Conservation (phyloP, 345 rosid genomes). For the Gossypium ekmanianum region DNA sequence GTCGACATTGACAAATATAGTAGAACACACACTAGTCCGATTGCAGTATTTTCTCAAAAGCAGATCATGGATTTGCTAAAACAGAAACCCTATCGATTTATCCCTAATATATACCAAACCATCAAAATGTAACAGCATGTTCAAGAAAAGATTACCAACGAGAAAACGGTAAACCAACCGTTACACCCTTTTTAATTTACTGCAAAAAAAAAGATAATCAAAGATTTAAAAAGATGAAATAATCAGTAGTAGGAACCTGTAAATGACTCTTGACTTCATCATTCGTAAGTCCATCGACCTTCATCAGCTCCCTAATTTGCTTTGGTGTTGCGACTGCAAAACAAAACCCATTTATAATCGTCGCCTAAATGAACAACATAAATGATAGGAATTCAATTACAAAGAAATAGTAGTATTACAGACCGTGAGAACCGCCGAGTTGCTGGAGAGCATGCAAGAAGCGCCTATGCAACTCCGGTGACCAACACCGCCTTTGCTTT, state of each 20-base stretch:
- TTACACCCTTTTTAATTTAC: not conserved
- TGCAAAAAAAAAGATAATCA: not conserved
- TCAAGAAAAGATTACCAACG: no score
- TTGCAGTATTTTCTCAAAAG: conserved; percentile 3
- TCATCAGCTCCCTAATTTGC: conserved; percentile 93
- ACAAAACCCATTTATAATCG: conserved; percentile 7
- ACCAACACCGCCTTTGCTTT: conserved; percentile 90
- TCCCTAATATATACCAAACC: not conserved
- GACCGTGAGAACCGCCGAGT: conserved; percentile 94
- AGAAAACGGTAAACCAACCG: no score
- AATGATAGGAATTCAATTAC: not conserved
- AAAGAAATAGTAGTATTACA: not conserved
- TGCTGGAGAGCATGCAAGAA: conserved; percentile 85
- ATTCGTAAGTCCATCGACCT: conserved; percentile 86
- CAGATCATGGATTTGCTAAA: not conserved
- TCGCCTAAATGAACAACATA: not conserved
- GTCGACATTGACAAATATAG: not conserved
- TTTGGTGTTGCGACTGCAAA: conserved; percentile 83
- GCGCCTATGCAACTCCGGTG: conserved; percentile 85
- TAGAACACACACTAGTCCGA: not conserved
- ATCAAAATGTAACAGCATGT: no score
- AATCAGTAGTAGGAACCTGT: conserved; percentile 47
- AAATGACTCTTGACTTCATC: conserved; percentile 99
- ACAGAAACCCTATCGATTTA: not conserved
- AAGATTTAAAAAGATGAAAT: not conserved